Evolutionary conservation across 352 stramenopile species (phyloP).

Genomic region (Salisapilia sapeloensis): DNA sequence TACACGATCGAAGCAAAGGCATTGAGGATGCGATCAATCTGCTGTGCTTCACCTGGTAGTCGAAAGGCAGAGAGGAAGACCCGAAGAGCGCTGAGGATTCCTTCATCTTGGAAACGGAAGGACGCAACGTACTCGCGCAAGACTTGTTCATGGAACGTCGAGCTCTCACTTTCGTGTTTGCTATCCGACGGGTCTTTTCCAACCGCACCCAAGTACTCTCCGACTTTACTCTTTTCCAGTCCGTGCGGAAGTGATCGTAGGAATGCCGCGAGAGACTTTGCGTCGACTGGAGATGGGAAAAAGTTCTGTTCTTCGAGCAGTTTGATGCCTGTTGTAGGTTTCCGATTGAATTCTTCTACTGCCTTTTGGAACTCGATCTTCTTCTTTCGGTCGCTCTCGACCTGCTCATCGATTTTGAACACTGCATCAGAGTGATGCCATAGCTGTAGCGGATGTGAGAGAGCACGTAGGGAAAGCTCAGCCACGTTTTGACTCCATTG

Average conservation of each 20-base stretch:
- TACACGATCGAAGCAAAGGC: slow-evolving; percentile 75
- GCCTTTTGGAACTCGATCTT: slow-evolving; percentile 77
- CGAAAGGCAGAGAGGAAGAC: slow-evolving; percentile 79
- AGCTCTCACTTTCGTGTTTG: slow-evolving; percentile 66
- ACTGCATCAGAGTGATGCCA: too few relatives aligned
- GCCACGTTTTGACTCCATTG: slow-evolving; percentile 46
- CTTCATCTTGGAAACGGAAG: slow-evolving; percentile 69
- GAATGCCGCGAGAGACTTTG: slow-evolving; percentile 70
- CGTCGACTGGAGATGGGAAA: slow-evolving; percentile 56
- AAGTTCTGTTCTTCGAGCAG: slow-evolving; percentile 69
- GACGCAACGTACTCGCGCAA: slow-evolving; percentile 51
- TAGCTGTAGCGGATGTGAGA: slow-evolving; percentile 67
- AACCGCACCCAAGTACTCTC: slow-evolving; percentile 73
- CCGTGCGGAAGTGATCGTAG: slow-evolving; percentile 62
- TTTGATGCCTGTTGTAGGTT: slow-evolving; percentile 80
- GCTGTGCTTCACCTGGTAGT: slow-evolving; percentile 68
- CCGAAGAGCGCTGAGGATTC: slow-evolving; percentile 48
- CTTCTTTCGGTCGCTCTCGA: slow-evolving; percentile 47
- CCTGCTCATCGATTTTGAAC: slow-evolving; percentile 21
- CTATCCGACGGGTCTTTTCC: slow-evolving; percentile 59
- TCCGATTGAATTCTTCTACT: slow-evolving; percentile 90
- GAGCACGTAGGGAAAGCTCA: slow-evolving; percentile 39
- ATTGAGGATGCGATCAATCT: slow-evolving; percentile 82
- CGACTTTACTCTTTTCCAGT: slow-evolving; percentile 71
- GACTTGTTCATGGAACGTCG: slow-evolving; percentile 72